phyloP scores from a whole-genome alignment of 2,329 filamentous ascomycete species.

The Lecanicillium sp. region DNA sequence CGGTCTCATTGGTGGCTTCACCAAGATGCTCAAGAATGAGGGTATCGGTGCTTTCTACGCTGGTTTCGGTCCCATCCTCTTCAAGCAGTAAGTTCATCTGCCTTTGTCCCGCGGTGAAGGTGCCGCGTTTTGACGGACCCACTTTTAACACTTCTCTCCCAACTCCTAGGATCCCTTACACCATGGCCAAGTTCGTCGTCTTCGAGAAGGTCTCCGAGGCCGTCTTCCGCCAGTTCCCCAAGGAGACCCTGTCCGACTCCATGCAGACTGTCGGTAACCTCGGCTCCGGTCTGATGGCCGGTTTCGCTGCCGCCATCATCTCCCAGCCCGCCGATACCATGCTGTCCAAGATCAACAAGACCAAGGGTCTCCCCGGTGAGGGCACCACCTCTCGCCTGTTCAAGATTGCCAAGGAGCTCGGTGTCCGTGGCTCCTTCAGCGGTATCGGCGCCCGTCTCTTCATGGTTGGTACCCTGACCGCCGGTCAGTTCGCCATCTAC shows the following conservation, averaged over 20 bases:
- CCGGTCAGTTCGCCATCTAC: constrained; percentile 85
- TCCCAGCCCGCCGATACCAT: constrained; percentile 91
- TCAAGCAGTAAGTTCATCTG: constrained; percentile 34
- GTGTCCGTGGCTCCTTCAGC: constrained; percentile 66
- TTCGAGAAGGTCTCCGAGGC: constrained; percentile 81
- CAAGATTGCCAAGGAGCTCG: constrained; percentile 85
- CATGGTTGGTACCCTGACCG: constrained; percentile 64
- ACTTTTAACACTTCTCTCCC: constrained; percentile 13
- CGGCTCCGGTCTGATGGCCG: constrained; percentile 40
- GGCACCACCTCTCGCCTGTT: constrained; percentile 71
- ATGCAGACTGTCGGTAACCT: constrained; percentile 77
- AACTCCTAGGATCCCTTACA: constrained; percentile 68
- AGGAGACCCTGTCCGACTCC: constrained; percentile 58
- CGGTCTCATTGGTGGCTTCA: constrained; percentile 65
- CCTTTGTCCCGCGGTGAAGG: no score
- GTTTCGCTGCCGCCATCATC: constrained; percentile 81
- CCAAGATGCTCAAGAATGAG: constrained; percentile 69
- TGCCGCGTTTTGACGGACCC: not conserved
- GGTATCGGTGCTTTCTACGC: constrained; percentile 76
- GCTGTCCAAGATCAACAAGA: constrained; percentile 96
- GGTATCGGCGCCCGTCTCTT: constrained; percentile 68
- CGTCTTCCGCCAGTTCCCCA: constrained; percentile 63
- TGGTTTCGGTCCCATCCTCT: constrained; percentile 72
- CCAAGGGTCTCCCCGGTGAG: constrained; percentile 79
- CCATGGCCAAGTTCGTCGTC: constrained; percentile 92